These are phyloP conservation scores for Jackrogersella minutella DNA, from an alignment of 495 filamentous ascomycete genomes.

Conservation along the genomic window DNA sequence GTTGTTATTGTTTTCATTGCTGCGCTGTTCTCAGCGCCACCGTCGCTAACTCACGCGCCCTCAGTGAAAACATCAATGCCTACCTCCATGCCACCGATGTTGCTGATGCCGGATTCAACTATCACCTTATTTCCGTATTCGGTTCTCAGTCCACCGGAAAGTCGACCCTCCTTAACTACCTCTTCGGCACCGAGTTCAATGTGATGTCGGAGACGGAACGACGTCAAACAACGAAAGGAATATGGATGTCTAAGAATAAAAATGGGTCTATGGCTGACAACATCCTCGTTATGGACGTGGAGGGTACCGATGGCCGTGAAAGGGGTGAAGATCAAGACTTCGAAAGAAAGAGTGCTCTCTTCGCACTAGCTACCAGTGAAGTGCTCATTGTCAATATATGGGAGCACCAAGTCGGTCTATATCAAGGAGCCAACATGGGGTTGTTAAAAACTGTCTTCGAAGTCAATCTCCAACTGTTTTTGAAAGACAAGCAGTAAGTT, in stretches of 20 bases:
- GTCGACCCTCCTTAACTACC: constrained; percentile 93
- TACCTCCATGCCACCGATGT: constrained; percentile 83
- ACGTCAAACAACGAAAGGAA: constrained; percentile 97
- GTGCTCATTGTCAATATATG: constrained; percentile 98
- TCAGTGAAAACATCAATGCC: constrained; percentile 77
- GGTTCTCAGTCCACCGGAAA: constrained; percentile 98
- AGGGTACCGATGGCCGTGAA: constrained; percentile 96
- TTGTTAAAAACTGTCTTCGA: constrained; percentile 98
- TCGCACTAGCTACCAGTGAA: constrained; percentile 96
- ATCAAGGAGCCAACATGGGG: constrained; percentile 99
- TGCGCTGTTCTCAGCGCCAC: constrained; percentile 2
- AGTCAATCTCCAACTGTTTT: constrained; percentile 94
- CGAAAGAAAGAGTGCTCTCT: constrained; percentile 95
- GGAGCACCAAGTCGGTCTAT: constrained; percentile 98
- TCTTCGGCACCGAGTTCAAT: constrained; percentile 94
- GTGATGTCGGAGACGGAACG: constrained; percentile 94
- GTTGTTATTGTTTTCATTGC: constrained; percentile 20
- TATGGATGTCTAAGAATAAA: constrained; percentile 99
- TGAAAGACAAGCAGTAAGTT: constrained; percentile 89
- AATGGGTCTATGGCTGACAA: constrained; percentile 86
- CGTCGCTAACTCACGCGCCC: constrained; percentile 21
- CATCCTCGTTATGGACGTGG: constrained; percentile 98
- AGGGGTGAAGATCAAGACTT: constrained; percentile 98
- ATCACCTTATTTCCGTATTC: constrained; percentile 98
- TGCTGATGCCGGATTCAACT: constrained; percentile 92